Evolutionary conservation across 352 stramenopile species (phyloP).

Genomic region (Phytophthora pisi): DNA sequence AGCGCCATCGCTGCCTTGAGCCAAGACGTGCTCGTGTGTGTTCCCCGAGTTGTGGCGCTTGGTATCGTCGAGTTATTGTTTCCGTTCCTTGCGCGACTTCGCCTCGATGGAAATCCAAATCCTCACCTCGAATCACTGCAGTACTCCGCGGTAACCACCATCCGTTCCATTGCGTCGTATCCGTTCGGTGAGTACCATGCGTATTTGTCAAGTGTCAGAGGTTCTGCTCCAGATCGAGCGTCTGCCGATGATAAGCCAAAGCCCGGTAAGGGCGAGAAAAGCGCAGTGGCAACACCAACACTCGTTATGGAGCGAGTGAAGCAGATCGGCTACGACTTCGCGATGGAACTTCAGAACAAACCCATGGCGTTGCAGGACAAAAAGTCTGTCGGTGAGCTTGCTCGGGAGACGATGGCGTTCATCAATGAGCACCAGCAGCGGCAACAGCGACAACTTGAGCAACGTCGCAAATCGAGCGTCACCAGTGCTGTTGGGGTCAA

Average conservation of each 20-base stretch:
- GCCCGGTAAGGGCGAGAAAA: slow-evolving; percentile 5
- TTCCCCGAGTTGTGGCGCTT: slow-evolving; percentile 54
- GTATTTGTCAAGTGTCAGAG: slow-evolving; percentile 37
- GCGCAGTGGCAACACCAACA: background rate
- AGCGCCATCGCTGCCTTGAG: slow-evolving; percentile 62
- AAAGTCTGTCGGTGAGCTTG: slow-evolving; percentile 69
- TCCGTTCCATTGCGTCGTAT: slow-evolving; percentile 63
- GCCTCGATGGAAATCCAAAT: slow-evolving; percentile 13
- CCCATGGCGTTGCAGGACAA: slow-evolving; percentile 35
- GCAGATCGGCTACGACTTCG: slow-evolving; percentile 66
- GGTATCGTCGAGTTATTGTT: slow-evolving; percentile 47
- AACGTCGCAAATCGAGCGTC: slow-evolving; percentile 13
- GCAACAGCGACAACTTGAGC: slow-evolving; percentile 22
- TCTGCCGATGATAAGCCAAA: slow-evolving; percentile 15
- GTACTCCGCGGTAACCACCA: slow-evolving; percentile 54
- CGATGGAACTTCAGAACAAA: slow-evolving; percentile 54
- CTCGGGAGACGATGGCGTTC: slow-evolving; percentile 59
- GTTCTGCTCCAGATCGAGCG: background rate
- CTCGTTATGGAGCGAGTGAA: slow-evolving; percentile 60
- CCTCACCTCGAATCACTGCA: slow-evolving; percentile 44
- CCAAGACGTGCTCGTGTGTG: slow-evolving; percentile 66
- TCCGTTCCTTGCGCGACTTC: slow-evolving; percentile 33
- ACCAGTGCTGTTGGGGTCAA: slow-evolving; percentile 1
- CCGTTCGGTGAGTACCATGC: slow-evolving; percentile 65
- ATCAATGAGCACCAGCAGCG: slow-evolving; percentile 48